These are phyloP conservation scores for Candida suzukii DNA, from an alignment of 805 yeast genomes.

Conservation along the genomic window DNA sequence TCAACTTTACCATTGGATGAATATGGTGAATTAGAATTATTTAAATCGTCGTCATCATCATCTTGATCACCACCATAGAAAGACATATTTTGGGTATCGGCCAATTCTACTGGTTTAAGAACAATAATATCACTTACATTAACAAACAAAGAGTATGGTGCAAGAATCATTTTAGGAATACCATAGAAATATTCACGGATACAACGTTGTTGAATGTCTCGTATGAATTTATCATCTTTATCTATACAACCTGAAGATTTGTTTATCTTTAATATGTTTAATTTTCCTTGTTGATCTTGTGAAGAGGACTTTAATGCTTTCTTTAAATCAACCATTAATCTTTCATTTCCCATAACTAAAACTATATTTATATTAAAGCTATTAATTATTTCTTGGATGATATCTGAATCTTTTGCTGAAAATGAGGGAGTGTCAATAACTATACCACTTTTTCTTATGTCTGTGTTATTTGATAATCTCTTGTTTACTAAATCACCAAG, in stretches of 20 bases:
- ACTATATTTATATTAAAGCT: slow-evolving; percentile 53
- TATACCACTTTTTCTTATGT: slow-evolving; percentile 43
- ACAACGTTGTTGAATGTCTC: slow-evolving; percentile 67
- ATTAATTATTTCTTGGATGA: slow-evolving; percentile 50
- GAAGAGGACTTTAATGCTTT: slow-evolving; percentile 39
- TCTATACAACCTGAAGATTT: slow-evolving; percentile 75
- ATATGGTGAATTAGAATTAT: slow-evolving; percentile 1
- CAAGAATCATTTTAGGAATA: slow-evolving; percentile 49
- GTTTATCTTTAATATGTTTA: slow-evolving; percentile 54
- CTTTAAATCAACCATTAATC: slow-evolving; percentile 55
- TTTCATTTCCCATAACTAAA: slow-evolving; percentile 72
- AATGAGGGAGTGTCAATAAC: slow-evolving; percentile 73
- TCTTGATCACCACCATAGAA: slow-evolving; percentile 21
- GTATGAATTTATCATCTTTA: slow-evolving; percentile 56
- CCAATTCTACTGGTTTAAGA: slow-evolving; percentile 45
- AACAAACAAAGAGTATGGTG: slow-evolving; percentile 81
- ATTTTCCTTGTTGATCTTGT: slow-evolving; percentile 12
- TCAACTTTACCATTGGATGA: slow-evolving; percentile 2
- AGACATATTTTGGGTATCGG: slow-evolving; percentile 7
- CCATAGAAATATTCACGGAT: slow-evolving; percentile 93
- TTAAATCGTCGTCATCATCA: slow-evolving; percentile 13
- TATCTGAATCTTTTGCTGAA: slow-evolving; percentile 37
- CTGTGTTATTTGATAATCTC: slow-evolving; percentile 44
- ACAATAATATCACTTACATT: slow-evolving; percentile 55
- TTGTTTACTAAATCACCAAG: slow-evolving; percentile 29